Conservation (phyloP, 2,329 filamentous ascomycete species). For the Monosporascus cannonballus region DNA sequence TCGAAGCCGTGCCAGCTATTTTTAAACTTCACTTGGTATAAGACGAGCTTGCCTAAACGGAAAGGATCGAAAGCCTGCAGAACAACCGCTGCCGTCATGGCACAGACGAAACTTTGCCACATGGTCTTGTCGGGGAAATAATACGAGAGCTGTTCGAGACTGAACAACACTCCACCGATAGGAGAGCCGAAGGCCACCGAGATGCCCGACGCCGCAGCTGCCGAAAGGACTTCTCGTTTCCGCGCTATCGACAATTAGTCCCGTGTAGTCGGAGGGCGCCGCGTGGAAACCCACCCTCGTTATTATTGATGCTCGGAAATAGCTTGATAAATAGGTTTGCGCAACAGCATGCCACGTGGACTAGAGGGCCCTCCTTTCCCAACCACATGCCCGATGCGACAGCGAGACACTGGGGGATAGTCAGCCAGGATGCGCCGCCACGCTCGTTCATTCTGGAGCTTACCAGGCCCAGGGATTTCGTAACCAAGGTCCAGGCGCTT, state of each 20-base stretch:
- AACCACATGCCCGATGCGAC: constrained; percentile 95
- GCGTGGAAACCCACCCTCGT: constrained; percentile 60
- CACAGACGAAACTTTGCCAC: constrained; percentile 99
- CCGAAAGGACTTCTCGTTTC: constrained; percentile 88
- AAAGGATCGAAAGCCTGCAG: constrained; percentile 92
- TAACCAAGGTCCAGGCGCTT: constrained; percentile 79
- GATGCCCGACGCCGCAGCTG: constrained; percentile 85
- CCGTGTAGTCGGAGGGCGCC: constrained; percentile 6
- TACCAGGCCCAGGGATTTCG: constrained; percentile 85
- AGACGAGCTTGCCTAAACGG: constrained; percentile 86
- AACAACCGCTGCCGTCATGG: constrained; percentile 95
- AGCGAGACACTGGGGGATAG: constrained; percentile 63
- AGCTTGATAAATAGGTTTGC: constrained; percentile 91
- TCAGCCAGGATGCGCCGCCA: constrained; percentile 10
- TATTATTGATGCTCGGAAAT: constrained; percentile 72
- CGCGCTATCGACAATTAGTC: constrained; percentile 52
- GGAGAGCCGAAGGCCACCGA: constrained; percentile 92
- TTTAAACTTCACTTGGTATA: constrained; percentile 93
- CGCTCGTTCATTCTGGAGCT: constrained; percentile 19
- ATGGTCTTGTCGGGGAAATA: constrained; percentile 99
- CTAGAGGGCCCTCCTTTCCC: constrained; percentile 90
- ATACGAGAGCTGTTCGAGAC: constrained; percentile 93
- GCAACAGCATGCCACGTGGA: constrained; percentile 95
- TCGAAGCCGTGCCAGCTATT: constrained; percentile 93
- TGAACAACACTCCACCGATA: constrained; percentile 91